Evolutionary conservation across 306 rosid genomes (phyloP).

Genomic region (Carpinus fangiana): DNA sequence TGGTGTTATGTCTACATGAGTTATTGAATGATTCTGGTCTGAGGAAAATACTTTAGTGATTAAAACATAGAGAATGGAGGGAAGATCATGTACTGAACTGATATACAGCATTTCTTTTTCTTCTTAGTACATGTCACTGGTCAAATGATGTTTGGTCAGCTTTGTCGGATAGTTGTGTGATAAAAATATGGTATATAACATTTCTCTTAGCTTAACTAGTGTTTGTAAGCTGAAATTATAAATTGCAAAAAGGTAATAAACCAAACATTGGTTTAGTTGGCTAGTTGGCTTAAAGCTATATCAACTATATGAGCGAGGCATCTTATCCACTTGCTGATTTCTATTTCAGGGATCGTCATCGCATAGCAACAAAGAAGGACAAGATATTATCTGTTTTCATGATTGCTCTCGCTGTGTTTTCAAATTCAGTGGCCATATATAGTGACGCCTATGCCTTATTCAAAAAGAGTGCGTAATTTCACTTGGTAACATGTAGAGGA

Average conservation of each 20-base stretch:
- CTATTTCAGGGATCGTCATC: constrained; percentile 30
- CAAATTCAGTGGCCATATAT: constrained; percentile 60
- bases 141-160: not conserved
- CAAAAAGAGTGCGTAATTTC: constrained; percentile 28
- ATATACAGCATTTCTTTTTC: not conserved
- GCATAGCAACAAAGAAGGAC: constrained; percentile 31
- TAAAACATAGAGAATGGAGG: not conserved
- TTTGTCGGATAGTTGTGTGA: not conserved
- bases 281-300: not conserved
- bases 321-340: not conserved
- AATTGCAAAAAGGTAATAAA: not conserved
- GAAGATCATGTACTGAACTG: not conserved
- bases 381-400: constrained; percentile 28
- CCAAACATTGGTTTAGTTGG: not conserved
- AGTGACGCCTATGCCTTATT: constrained; percentile 45
- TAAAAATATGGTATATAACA: no score
- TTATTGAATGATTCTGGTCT: not conserved
- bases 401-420: constrained; percentile 38
- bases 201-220: no score
- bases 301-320: not conserved
- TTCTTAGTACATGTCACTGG: not conserved
- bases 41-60: not conserved
- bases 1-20: not conserved
- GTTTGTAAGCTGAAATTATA: not conserved
- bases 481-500: not conserved